Base-by-base conservation (phyloP, 2,329 filamentous ascomycete genomes). In the Zopfia rhizophila region DNA sequence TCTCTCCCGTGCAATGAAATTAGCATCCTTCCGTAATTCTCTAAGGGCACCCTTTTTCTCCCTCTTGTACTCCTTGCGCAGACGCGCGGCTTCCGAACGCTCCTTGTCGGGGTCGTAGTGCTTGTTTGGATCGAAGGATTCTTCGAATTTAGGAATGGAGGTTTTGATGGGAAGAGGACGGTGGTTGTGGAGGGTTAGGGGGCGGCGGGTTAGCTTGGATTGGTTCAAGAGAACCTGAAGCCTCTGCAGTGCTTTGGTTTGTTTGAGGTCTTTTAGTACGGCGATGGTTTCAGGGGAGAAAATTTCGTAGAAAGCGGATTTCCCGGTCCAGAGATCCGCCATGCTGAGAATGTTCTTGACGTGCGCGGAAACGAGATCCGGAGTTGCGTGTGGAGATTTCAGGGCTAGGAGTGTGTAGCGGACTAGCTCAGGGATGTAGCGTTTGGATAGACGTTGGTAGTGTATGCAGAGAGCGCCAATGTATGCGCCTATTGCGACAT, bases 81-180 rank as follows among this genome's bases (percentile, higher is more conserved):
- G 82, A 73, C 92, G 94, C 66, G 86, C 86, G 51, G 89, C 75
- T 66, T 97, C 91, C 16, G 90, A 87, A 23, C 94, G 89, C 73
- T 96, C 91, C 58, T 87, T 87, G 74, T 99, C 89, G 1, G 91
- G 91, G 68, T 99, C 95, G 82, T 99, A 97, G 81, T 97, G 94
- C 76, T 91, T 93, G 77, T 89, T 85, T 3, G 94, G 94, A 72
- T 96, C 94, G 82, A 91, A 99, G 46, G 84, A 82, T 69, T 97
- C 93, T 76, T 97, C 94, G 76, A 97, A 99, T 73, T 96, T 96
- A 73, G 94, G 94, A 33, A 97, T 85, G 47, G 84, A 87, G 6
- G 85, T 86, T 72, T 93, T 92, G 78, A 97, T 96, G 16, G 94
- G 87, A 3, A 96, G 82, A 0, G 92, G 91, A 0, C 83, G 82